These are phyloP conservation scores for Sesbania bispinosa DNA, from an alignment of 306 rosid genomes.

Conservation along the genomic window DNA sequence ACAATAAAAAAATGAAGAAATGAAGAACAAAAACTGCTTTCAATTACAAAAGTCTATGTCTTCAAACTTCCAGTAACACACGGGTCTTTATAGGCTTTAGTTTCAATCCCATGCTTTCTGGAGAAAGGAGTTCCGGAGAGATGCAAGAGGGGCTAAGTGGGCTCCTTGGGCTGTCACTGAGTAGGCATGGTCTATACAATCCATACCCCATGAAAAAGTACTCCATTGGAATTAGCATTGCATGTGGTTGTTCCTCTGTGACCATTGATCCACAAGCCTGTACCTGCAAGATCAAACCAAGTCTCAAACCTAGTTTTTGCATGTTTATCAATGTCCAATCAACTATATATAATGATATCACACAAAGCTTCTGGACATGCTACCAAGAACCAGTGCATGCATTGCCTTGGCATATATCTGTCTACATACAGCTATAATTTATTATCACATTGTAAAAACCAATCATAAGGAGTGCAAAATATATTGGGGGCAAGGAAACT, in stretches of 20 bases:
- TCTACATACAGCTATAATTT: not conserved
- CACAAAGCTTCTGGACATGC: not conserved
- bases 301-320: no score
- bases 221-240: conserved; percentile 98
- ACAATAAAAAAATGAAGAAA: conserved; percentile 26
- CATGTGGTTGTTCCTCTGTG: conserved; percentile 96
- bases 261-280: conserved; percentile 99
- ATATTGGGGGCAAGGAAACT: not conserved
- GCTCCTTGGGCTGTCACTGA: conserved; percentile 90
- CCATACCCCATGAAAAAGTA: conserved; percentile 96
- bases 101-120: conserved; percentile 98
- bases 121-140: conserved; percentile 97
- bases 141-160: conserved; percentile 93
- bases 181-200: conserved; percentile 64
- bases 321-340: not conserved
- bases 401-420: not conserved
- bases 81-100: conserved; percentile 95
- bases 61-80: conserved; percentile 43
- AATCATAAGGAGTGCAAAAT: not conserved
- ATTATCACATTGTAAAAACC: not conserved
- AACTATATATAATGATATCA: not conserved
- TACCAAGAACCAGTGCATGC: not conserved
- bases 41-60: conserved; percentile 27
- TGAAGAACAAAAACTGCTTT: conserved; percentile 22
- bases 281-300: conserved; percentile 52